These are phyloP conservation scores for Citrus cavaleriei DNA, from an alignment of 345 rosid species.

Conservation along the genomic window DNA sequence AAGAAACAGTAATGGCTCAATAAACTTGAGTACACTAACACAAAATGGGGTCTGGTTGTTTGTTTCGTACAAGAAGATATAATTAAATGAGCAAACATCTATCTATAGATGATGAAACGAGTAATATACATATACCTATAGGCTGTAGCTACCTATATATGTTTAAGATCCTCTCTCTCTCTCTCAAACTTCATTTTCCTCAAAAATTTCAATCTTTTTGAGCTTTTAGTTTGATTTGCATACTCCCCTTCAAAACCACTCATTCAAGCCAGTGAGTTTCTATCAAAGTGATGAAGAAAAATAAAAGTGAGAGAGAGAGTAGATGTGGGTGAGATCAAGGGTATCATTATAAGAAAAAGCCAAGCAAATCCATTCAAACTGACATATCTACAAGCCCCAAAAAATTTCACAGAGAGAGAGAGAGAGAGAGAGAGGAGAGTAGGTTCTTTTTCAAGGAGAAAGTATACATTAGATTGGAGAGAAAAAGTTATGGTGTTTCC, in stretches of 20 bases:
- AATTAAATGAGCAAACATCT: background rate
- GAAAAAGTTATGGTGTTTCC: constrained; percentile 12
- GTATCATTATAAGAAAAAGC: constrained; percentile 26
- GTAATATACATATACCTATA: too few species aligned
- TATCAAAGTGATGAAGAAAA: constrained; percentile 10
- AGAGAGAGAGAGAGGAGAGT: background rate
- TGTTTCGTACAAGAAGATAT: background rate
- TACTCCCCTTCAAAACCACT: constrained; percentile 27
- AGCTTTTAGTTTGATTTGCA: background rate
- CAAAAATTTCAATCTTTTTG: background rate
- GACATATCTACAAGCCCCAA: constrained; percentile 32
- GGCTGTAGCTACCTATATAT: background rate
- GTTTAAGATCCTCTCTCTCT: background rate
- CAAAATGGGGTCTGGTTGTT: background rate
- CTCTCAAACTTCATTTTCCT: background rate
- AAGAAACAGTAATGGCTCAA: background rate
- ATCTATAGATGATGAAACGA: too few species aligned
- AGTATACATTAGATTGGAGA: background rate
- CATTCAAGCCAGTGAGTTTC: constrained; percentile 30
- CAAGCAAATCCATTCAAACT: constrained; percentile 37
- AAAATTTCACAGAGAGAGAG: constrained; percentile 8
- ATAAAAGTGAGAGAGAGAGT: constrained; percentile 1
- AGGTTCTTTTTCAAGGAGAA: constrained; percentile 17
- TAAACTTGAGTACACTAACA: background rate
- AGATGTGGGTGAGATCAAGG: constrained; percentile 5